Evolutionary conservation across 441 rosid species (phyloP), one percentile per base, ranked within the genome.

Genomic region (Eruca vesicaria): DNA sequence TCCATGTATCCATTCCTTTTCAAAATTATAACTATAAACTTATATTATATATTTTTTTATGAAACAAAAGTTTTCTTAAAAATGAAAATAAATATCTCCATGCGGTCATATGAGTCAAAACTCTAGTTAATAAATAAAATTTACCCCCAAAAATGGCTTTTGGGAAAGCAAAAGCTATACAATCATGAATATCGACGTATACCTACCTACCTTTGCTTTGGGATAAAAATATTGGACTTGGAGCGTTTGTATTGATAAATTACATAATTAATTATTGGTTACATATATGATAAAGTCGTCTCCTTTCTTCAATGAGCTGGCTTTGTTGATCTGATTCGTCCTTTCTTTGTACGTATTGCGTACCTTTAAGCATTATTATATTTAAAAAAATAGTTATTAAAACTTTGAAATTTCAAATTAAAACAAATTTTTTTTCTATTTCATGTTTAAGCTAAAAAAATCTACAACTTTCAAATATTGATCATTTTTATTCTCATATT

Each of bases 321-420:
- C 74, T 68, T 68, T 26, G 11, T 68, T 75, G 15, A 28, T 63
- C 1, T 63, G 38, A 61, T 63, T 29, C 79, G 71, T 76, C 75
- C 66, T 63, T 69, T 69, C 71, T 71, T 55, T 70, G 79, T 69
- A 76, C 79, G 79, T 75, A 60, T 66, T 29, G 60, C 74, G 53
- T 69, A 69, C 59, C 41, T 53, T 68, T 35, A 21, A 63, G 66
- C 66, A 69, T 55, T 56, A 76, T 55, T 65, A 61, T 68, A 52
- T 33, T 61, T 36, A 36, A 36, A 36, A 10, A n/a, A n/a, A n/a
- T n/a, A n/a, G n/a, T n/a, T n/a, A n/a, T n/a, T n/a, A n/a, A n/a
- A n/a, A n/a, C n/a, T n/a, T n/a, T n/a, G n/a, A n/a, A n/a, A n/a
- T n/a, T n/a, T n/a, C n/a, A n/a, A n/a, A n/a, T n/a, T n/a, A n/a